A percentile compares a stretch with the other conserved stretches of the same genome.
Conservation (phyloP, 2,329 filamentous ascomycete genomes). For the Sarocladium kiliense region DNA sequence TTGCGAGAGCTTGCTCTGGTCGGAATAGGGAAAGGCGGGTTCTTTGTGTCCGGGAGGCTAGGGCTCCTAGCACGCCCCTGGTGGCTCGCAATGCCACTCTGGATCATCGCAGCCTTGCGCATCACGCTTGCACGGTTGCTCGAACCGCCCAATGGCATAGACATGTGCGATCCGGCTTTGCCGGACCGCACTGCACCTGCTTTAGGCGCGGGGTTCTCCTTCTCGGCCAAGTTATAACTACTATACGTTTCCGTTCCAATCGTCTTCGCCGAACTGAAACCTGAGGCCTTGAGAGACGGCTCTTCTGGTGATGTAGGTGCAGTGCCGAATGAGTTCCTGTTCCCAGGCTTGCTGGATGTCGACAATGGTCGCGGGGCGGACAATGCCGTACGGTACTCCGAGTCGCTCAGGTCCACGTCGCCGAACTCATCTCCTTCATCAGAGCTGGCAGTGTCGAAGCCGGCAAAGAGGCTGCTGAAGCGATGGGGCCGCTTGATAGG, state of each 20-base stretch:
- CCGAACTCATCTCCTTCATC: constrained; percentile 60
- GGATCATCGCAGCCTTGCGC: constrained; percentile 74
- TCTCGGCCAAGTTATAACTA: constrained; percentile 34
- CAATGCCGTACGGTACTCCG: constrained; percentile 61
- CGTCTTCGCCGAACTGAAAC: constrained; percentile 25
- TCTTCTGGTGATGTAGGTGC: constrained; percentile 40
- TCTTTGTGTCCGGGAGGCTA: constrained; percentile 52
- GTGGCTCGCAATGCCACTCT: constrained; percentile 70
- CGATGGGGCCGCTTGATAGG: constrained; percentile 66
- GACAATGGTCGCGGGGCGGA: constrained; percentile 55
- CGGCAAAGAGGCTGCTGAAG: constrained; percentile 81
- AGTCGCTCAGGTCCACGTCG: constrained; percentile 58
- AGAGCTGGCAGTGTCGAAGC: constrained; percentile 69
- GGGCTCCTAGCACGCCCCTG: constrained; percentile 59
- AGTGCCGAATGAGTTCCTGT: constrained; percentile 35
- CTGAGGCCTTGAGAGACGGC: constrained; percentile 17
- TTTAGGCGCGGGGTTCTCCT: constrained; percentile 24
- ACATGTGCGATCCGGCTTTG: not conserved
- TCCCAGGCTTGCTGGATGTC: constrained; percentile 30
- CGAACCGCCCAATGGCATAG: constrained; percentile 19
- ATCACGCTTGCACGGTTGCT: constrained; percentile 56
- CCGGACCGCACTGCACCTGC: constrained; percentile 16
- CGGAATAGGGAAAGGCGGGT: constrained; percentile 89
- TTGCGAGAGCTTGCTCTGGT: constrained; percentile 81
- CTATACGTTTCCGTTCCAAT: constrained; percentile 39